Conservation (phyloP, 345 rosid species). For the Populus alba region DNA sequence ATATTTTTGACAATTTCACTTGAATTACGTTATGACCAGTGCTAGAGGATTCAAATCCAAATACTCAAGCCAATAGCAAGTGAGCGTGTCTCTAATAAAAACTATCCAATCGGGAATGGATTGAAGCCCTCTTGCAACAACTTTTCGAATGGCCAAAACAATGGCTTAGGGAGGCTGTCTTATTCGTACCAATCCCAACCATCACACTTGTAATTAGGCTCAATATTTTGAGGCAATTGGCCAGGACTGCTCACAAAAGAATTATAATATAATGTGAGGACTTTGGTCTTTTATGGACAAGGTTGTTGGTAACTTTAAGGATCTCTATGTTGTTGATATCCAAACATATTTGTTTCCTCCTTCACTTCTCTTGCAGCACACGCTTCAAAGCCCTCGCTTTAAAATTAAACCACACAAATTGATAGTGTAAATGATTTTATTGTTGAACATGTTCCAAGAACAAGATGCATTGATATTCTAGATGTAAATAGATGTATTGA, state of each 20-base stretch:
- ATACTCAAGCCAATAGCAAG: not conserved
- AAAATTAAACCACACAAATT: not conserved
- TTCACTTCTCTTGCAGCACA: constrained; percentile 72
- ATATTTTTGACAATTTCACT: too few relatives aligned
- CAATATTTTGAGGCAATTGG: constrained; percentile 50
- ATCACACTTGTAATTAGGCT: constrained; percentile 64
- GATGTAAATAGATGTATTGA: not conserved
- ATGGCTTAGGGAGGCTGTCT: constrained; percentile 62
- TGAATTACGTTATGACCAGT: not conserved
- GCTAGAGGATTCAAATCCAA: not conserved
- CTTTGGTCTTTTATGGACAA: constrained; percentile 47
- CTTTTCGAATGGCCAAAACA: constrained; percentile 69
- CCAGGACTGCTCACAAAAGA: constrained; percentile 47
- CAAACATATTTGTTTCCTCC: constrained; percentile 69
- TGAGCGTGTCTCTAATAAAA: not conserved
- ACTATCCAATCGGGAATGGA: constrained; percentile 33
- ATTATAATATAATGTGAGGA: constrained; percentile 69
- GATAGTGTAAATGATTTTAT: not conserved
- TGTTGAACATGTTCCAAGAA: too few relatives aligned
- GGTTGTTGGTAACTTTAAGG: constrained; percentile 62
- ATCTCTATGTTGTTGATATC: constrained; percentile 41
- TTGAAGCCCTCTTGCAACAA: constrained; percentile 60
- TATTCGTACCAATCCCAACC: constrained; percentile 88
- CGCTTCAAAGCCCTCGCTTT: constrained; percentile 85
- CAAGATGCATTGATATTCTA: not conserved